Conservation (phyloP, 2,329 filamentous ascomycete species). For the Trichoderma sp. region DNA sequence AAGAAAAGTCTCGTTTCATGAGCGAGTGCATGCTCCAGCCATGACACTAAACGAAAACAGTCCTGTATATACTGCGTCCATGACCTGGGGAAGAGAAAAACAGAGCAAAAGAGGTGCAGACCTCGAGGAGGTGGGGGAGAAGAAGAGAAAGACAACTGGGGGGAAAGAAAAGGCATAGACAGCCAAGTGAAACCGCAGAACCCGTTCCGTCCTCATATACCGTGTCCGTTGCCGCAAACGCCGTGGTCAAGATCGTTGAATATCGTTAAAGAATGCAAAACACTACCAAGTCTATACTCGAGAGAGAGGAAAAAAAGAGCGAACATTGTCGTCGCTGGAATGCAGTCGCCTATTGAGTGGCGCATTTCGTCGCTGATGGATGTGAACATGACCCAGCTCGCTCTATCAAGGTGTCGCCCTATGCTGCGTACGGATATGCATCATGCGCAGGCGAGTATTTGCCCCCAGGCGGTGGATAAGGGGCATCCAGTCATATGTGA, state of each 20-base stretch:
- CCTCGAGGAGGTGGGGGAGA: neutral
- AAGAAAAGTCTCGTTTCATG: conserved; percentile 18
- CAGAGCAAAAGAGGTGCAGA: neutral
- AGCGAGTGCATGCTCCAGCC: conserved; percentile 24
- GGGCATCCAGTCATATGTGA: neutral
- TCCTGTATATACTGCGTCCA: conserved; percentile 9
- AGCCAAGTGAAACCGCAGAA: conserved; percentile 16
- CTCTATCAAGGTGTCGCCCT: neutral
- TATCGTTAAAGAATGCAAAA: conserved; percentile 16
- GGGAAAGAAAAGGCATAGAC: neutral
- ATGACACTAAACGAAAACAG: conserved; percentile 9
- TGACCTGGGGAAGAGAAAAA: neutral
- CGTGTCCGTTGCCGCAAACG: conserved; percentile 17
- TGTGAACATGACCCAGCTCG: neutral
- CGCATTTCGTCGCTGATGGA: neutral
- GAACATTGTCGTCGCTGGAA: neutral
- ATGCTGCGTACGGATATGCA: neutral
- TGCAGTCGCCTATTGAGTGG: neutral
- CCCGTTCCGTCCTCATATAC: conserved; percentile 6
- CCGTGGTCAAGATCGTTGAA: conserved; percentile 19
- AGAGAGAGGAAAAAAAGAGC: neutral
- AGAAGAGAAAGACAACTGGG: neutral
- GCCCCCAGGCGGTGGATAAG: neutral
- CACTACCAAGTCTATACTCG: conserved; percentile 14
- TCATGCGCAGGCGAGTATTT: neutral